These are phyloP conservation scores for Achlya hypogyna DNA, from an alignment of 352 stramenopile species.

Conservation along the genomic window DNA sequence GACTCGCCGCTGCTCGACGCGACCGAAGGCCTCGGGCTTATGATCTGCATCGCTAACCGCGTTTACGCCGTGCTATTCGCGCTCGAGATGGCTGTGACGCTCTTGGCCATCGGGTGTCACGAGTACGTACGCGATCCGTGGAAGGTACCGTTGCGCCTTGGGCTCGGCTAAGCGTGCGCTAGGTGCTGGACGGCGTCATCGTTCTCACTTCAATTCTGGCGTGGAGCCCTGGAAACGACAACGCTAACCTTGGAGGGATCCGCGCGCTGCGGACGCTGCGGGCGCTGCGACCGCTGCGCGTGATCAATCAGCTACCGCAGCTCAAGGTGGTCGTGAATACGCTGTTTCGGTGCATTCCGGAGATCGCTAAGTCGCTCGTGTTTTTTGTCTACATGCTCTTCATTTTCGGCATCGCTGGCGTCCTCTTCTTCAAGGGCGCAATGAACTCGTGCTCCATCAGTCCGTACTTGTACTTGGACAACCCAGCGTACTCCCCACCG, in stretches of 20 bases:
- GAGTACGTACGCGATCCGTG: slow-evolving; percentile 79
- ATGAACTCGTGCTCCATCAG: slow-evolving; percentile 63
- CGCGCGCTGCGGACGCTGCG: slow-evolving; percentile 74
- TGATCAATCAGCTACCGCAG: slow-evolving; percentile 80
- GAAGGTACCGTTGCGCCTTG: slow-evolving; percentile 19
- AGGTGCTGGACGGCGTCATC: slow-evolving; percentile 88
- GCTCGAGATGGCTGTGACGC: slow-evolving; percentile 85
- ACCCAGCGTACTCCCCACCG: neutral
- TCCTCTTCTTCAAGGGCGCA: slow-evolving; percentile 90
- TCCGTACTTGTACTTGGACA: slow-evolving; percentile 11
- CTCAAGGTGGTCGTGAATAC: slow-evolving; percentile 89
- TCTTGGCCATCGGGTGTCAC: slow-evolving; percentile 59
- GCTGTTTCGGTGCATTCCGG: slow-evolving; percentile 83
- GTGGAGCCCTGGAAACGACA: slow-evolving; percentile 47
- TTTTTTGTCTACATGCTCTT: slow-evolving; percentile 87
- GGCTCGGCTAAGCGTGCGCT: slow-evolving; percentile 56
- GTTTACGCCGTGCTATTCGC: slow-evolving; percentile 72
- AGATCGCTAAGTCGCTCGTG: slow-evolving; percentile 76
- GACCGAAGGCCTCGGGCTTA: slow-evolving; percentile 27
- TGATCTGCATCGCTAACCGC: slow-evolving; percentile 60
- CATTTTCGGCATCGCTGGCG: slow-evolving; percentile 92
- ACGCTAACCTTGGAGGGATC: slow-evolving; percentile 60
- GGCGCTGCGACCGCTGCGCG: slow-evolving; percentile 83
- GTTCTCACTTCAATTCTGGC: slow-evolving; percentile 73
- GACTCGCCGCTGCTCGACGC: slow-evolving; percentile 77